Percentiles rank a stretch among this genome's conserved stretches.
Conservation (phyloP, 2,329 filamentous ascomycete species). For the Fusarium sp. region DNA sequence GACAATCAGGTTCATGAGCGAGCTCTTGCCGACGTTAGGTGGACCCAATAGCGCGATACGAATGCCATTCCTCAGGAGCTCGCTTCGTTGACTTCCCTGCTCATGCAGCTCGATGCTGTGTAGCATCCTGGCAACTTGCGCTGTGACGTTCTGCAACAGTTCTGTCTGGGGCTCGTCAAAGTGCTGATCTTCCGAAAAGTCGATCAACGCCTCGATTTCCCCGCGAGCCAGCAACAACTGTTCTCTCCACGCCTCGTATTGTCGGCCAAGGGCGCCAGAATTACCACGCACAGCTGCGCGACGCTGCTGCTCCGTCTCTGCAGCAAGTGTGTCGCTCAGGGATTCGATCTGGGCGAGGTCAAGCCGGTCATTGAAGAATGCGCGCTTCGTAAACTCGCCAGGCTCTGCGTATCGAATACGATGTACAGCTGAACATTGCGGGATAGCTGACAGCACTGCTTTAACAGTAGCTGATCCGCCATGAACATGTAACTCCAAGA, state of each 20-base stretch:
- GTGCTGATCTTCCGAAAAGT: constrained; percentile 97
- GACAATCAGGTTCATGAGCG: constrained; percentile 87
- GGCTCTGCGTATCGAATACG: constrained; percentile 88
- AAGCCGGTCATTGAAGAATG: constrained; percentile 87
- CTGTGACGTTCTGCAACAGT: constrained; percentile 75
- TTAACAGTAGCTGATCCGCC: constrained; percentile 90
- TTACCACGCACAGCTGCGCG: constrained; percentile 84
- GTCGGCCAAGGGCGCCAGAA: constrained; percentile 73
- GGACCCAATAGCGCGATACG: constrained; percentile 87
- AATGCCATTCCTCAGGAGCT: constrained; percentile 87
- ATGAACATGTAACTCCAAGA: constrained; percentile 94
- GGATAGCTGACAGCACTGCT: constrained; percentile 83
- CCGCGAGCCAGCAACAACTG: constrained; percentile 83
- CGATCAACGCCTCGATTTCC: constrained; percentile 93
- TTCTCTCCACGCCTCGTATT: constrained; percentile 86
- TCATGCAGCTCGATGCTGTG: constrained; percentile 75
- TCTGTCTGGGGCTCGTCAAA: constrained; percentile 87
- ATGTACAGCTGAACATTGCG: constrained; percentile 55
- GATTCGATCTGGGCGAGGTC: constrained; percentile 86
- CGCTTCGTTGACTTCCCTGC: constrained; percentile 80
- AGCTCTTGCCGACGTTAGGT: constrained; percentile 96
- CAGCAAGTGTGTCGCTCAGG: constrained; percentile 70
- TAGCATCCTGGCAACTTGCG: constrained; percentile 70
- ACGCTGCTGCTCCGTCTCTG: constrained; percentile 92
- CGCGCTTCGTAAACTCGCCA: constrained; percentile 92